These are phyloP conservation scores for Ophiostoma montium DNA, from an alignment of 2,329 filamentous ascomycete genomes.

Conservation along the genomic window DNA sequence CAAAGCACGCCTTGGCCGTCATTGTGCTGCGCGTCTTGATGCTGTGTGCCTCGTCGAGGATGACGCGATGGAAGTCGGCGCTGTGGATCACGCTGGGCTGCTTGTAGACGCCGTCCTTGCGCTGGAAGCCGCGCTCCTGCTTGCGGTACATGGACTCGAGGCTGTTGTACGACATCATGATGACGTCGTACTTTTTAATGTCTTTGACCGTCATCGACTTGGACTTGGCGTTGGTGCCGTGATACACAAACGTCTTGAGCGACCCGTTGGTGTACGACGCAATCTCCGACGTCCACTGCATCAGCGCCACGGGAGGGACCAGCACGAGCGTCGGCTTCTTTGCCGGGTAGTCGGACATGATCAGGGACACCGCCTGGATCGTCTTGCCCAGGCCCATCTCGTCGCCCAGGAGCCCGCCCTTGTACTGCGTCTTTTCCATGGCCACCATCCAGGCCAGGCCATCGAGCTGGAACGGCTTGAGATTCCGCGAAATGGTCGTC, in stretches of 20 bases:
- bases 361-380: slow-evolving; percentile 90
- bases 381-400: slow-evolving; percentile 99
- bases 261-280: slow-evolving; percentile 71
- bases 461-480: slow-evolving; percentile 90
- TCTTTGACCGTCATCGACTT: slow-evolving; percentile 65
- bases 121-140: slow-evolving; percentile 78
- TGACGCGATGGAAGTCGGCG: slow-evolving; percentile 77
- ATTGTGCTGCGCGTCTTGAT: slow-evolving; percentile 85
- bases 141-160: slow-evolving; percentile 87
- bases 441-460: slow-evolving; percentile 88
- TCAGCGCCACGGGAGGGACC: slow-evolving; percentile 82
- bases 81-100: slow-evolving; percentile 69
- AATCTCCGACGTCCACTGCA: slow-evolving; percentile 87
- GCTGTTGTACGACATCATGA: slow-evolving; percentile 92
- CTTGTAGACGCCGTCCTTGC: slow-evolving; percentile 67
- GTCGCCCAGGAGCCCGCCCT: slow-evolving; percentile 81
- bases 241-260: slow-evolving; percentile 80
- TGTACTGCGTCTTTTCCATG: slow-evolving; percentile 77
- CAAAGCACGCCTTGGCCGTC: slow-evolving; percentile 91
- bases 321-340: slow-evolving; percentile 73
- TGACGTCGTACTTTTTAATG: slow-evolving; percentile 73
- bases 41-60: slow-evolving; percentile 75
- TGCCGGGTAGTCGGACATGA: slow-evolving; percentile 93
- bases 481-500: slow-evolving; percentile 58
- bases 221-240: slow-evolving; percentile 71